Conservation (phyloP, 208 protist genomes). For the Acanthamoeba lenticulata region DNA sequence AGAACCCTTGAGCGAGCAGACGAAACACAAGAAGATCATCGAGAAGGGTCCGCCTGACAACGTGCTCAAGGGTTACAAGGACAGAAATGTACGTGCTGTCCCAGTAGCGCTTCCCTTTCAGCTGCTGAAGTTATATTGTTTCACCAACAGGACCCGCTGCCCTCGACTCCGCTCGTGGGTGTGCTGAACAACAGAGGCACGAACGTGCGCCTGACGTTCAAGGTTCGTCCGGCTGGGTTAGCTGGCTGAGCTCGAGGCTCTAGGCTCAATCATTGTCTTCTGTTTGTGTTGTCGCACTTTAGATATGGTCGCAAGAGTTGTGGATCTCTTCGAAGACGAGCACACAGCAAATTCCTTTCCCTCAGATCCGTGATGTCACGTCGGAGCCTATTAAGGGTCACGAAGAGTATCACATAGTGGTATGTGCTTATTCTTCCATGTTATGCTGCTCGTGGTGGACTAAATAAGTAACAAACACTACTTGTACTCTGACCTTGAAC, state of each 20-base stretch:
- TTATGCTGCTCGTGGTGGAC: not conserved
- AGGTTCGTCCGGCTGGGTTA: not conserved
- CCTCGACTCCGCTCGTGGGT: constrained; percentile 12
- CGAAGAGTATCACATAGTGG: constrained; percentile 76
- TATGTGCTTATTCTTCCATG: not conserved
- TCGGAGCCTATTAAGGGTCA: constrained; percentile 71
- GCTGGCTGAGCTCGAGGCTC: too few relatives aligned
- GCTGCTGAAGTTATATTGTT: not conserved
- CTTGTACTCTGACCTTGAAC: not conserved
- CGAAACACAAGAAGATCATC: constrained; percentile 69
- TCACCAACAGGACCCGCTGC: constrained; percentile 36
- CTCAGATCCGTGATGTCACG: constrained; percentile 22
- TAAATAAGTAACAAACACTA: too few relatives aligned
- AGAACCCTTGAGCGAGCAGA: constrained; percentile 29
- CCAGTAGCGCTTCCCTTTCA: not conserved
- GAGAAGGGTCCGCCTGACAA: constrained; percentile 67
- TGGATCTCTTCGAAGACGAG: constrained; percentile 63
- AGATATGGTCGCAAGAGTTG: constrained; percentile 63
- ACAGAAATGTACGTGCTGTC: constrained; percentile 50
- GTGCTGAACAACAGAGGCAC: constrained; percentile 52
- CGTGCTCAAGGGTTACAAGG: constrained; percentile 53
- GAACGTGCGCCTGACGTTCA: constrained; percentile 62
- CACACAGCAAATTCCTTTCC: constrained; percentile 65
- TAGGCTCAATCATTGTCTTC: too few relatives aligned
- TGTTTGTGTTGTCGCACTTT: too few relatives aligned